Evolutionary conservation across 1,139 yeast genomes (phyloP), one percentile per base, ranked within the genome.

Genomic region (Taphrina deformans): DNA sequence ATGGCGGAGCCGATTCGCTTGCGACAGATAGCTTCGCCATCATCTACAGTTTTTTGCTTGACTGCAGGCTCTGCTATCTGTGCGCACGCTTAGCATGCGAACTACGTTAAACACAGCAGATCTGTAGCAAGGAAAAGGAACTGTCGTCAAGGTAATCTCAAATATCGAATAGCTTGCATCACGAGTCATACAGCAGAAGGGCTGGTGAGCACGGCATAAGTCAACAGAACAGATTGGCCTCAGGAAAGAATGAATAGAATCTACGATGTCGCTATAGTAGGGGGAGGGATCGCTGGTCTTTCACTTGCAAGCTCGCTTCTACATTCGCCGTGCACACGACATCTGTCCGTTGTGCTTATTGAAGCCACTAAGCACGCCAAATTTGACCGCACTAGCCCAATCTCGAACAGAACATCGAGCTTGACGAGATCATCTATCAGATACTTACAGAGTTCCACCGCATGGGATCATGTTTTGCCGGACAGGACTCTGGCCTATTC

Each of bases 221-320:
- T n/a, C n/a, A n/a, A n/a, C n/a, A n/a, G n/a, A n/a, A n/a, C n/a
- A n/a, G n/a, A n/a, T n/a, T n/a, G n/a, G n/a, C 16, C 16, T 3
- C 18, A n/a, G 2, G 6, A n/a, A 2, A 7, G 27, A 27, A 44
- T 44, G 48, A 44, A 50, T 18, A 50, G 65, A 26, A 14, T 67
- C 16, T 70, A 71, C 62, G 99, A 93, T 74, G 85, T 95, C 26
- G 86, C 89, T 12, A 88, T 93, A 66, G 88, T 95, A 55, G 99
- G 99, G 27, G 99, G 96, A 5, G 99, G 99, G 0, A 97, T 98
- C 0, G 98, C 99, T 0, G 99, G 99, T 0, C 78, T 93, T 65
- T 87, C 97, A 0, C 78, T 93, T 45, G 86, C 95, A 1, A 82
- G 96, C 0, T 96, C 96, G 0, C 74, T 87, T 73, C 81, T 88